Conservation (phyloP, 768 basidiomycete genomes). For the Tulasnella sp. region DNA sequence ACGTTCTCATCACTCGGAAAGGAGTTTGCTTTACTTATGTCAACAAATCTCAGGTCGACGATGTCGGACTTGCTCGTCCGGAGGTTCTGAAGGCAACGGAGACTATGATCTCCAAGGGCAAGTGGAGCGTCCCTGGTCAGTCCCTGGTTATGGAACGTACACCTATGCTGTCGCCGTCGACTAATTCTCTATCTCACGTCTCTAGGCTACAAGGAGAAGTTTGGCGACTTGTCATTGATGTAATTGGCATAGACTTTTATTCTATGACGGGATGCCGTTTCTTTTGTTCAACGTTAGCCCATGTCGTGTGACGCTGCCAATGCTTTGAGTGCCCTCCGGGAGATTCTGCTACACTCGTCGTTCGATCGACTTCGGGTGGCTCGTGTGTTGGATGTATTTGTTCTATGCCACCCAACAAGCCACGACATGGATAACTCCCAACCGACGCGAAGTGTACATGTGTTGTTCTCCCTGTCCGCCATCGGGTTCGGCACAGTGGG, state of each 20-base stretch:
- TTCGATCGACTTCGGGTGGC: no score
- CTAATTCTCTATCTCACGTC: constrained; percentile 17
- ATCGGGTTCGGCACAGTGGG: no score
- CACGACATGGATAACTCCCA: no score
- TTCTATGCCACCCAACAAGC: no score
- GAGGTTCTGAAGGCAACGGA: constrained; percentile 88
- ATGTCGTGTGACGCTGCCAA: not conserved
- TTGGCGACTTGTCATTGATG: constrained; percentile 79
- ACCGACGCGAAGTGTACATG: no score
- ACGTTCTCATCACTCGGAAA: constrained; percentile 37
- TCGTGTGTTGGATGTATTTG: no score
- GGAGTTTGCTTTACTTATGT: not conserved
- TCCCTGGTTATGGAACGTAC: constrained; percentile 2
- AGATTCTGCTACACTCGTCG: no score
- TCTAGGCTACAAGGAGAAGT: constrained; percentile 90
- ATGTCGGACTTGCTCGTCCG: constrained; percentile 89
- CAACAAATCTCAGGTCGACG: constrained; percentile 59
- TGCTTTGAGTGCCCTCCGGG: no score
- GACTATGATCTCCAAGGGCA: constrained; percentile 94
- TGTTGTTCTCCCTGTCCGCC: no score
- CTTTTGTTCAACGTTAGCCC: not conserved
- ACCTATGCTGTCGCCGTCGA: not conserved
- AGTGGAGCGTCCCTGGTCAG: constrained; percentile 94
- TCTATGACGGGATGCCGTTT: not conserved
- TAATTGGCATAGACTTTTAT: constrained; percentile 13